Percentiles rank a stretch among this genome's conserved stretches.
Conservation (phyloP, 208 protist genomes). For the Leishmania gerbilli region DNA sequence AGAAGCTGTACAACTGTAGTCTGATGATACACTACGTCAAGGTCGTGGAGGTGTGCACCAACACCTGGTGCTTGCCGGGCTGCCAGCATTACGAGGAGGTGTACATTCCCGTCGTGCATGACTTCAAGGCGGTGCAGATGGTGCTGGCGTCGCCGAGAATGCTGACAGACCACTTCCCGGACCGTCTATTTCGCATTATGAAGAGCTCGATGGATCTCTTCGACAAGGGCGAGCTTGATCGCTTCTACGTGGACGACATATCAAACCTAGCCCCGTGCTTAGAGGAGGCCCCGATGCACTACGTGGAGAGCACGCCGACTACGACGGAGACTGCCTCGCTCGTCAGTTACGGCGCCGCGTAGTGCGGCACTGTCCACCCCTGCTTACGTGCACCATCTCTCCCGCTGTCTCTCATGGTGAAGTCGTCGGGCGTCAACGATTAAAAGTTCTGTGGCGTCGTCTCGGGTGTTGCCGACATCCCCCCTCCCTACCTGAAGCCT, state of each 20-base stretch:
- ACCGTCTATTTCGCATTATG: conserved; percentile 67
- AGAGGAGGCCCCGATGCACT: conserved; percentile 33
- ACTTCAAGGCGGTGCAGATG: conserved; percentile 66
- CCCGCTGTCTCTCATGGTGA: not conserved
- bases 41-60: conserved; percentile 39
- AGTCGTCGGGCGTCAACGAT: too few relatives aligned
- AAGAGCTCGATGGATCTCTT: conserved; percentile 38
- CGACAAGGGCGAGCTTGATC: conserved; percentile 67
- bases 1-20: conserved; percentile 62
- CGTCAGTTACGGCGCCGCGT: conserved; percentile 13
- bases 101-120: conserved; percentile 62
- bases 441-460: not conserved
- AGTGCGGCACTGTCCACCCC: not conserved
- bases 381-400: not conserved
- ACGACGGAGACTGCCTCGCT: not conserved
- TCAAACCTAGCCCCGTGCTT: not conserved
- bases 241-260: conserved; percentile 59
- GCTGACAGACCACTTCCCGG: conserved; percentile 89
- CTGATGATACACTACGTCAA: conserved; percentile 77
- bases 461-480: not conserved
- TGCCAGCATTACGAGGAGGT: conserved; percentile 51
- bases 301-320: conserved; percentile 6
- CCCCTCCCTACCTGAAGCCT: not conserved
- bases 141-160: conserved; percentile 72
- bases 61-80: conserved; percentile 12